These are phyloP conservation scores for Citrus unshiu DNA, from an alignment of 345 rosid species.

Conservation along the genomic window DNA sequence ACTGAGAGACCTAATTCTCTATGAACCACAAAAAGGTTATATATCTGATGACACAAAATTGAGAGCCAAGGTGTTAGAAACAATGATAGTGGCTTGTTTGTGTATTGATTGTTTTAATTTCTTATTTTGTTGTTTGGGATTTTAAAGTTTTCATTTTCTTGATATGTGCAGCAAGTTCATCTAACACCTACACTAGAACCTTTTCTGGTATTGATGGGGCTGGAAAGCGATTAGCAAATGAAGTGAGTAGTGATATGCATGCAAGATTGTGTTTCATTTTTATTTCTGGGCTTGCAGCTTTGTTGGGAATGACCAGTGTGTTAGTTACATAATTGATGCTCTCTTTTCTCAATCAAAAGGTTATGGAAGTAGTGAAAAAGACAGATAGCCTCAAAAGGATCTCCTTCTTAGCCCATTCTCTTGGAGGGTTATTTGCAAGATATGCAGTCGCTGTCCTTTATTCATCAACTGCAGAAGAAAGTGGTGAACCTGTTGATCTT, in stretches of 20 bases:
- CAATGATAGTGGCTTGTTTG: background rate
- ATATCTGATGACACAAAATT: background rate
- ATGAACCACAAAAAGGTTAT: background rate
- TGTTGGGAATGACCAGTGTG: background rate
- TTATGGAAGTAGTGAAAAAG: slow-evolving; percentile 67
- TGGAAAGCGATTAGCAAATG: slow-evolving; percentile 89
- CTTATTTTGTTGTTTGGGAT: background rate
- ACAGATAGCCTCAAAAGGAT: slow-evolving; percentile 70
- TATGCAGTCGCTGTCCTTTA: slow-evolving; percentile 76
- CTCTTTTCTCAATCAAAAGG: slow-evolving; percentile 35
- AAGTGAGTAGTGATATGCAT: slow-evolving; percentile 47
- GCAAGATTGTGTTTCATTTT: background rate
- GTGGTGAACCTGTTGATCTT: slow-evolving; percentile 26
- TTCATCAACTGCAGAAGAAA: slow-evolving; percentile 31
- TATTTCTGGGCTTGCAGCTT: slow-evolving; percentile 1
- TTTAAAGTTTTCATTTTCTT: slow-evolving; percentile 6
- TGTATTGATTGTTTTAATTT: background rate
- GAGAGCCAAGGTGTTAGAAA: background rate
- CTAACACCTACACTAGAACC: slow-evolving; percentile 73
- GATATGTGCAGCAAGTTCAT: slow-evolving; percentile 74
- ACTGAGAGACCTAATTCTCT: background rate
- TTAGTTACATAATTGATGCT: slow-evolving; percentile 7
- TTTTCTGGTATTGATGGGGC: slow-evolving; percentile 91
- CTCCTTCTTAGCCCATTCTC: slow-evolving; percentile 95
- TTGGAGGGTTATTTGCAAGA: slow-evolving; percentile 97